Conservation (phyloP, 2,329 filamentous ascomycete genomes). For the Pestalotiopsis sp. region DNA sequence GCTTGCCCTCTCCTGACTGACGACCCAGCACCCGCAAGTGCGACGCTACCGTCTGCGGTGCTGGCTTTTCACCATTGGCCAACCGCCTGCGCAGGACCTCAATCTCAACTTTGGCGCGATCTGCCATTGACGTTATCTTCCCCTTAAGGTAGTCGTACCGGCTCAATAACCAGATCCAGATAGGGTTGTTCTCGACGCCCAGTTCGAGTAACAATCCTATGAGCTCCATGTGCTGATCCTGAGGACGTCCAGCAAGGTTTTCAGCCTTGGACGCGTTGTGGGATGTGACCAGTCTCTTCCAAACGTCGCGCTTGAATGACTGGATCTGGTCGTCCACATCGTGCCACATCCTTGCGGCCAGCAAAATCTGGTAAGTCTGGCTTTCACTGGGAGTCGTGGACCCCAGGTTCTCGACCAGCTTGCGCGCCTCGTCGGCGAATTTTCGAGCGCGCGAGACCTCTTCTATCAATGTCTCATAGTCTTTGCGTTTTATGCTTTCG, state of each 20-base stretch:
- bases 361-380: conserved; percentile 82
- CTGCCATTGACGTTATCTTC: conserved; percentile 78
- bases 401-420: conserved; percentile 61
- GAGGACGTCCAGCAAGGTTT: conserved; percentile 54
- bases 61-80: conserved; percentile 73
- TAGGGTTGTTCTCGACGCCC: conserved; percentile 92
- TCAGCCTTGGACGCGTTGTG: conserved; percentile 60
- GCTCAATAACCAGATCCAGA: conserved; percentile 93
- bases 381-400: conserved; percentile 68
- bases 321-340: conserved; percentile 89
- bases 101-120: conserved; percentile 88
- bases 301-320: conserved; percentile 84
- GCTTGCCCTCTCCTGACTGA: conserved; percentile 64
- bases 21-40: conserved; percentile 76
- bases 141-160: conserved; percentile 87
- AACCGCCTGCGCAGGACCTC: conserved; percentile 86
- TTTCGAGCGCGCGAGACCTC: conserved; percentile 83
- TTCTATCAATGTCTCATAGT: conserved; percentile 86
- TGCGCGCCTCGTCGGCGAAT: conserved; percentile 77
- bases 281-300: conserved; percentile 75
- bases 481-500: conserved; percentile 86
- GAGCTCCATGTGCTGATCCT: conserved; percentile 87
- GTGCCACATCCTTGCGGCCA: conserved; percentile 92
- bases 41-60: conserved; percentile 67
- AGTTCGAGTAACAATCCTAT: conserved; percentile 89